Base-by-base conservation (phyloP, 768 basidiomycete species). In the Pisolithus microcarpus region DNA sequence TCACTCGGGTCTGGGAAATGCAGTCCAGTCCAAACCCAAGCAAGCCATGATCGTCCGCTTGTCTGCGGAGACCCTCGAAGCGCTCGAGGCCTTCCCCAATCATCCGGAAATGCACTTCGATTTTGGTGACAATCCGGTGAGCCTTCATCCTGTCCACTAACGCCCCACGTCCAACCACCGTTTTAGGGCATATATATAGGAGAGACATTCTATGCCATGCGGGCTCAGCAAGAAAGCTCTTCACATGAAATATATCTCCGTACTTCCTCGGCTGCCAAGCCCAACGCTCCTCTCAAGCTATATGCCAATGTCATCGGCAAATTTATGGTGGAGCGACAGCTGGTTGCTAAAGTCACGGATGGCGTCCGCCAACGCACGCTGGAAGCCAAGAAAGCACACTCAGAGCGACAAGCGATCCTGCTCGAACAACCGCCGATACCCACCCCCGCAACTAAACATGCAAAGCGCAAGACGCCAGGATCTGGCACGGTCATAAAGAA, bases 231-330 rank as follows among this genome's bases (percentile, higher is more conserved):
- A 50, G 87, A 87, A 64, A 73, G 71, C 53, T 62, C 72, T 1
- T 71, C 75, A 7, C 85, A 88, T 57, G 88, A 91, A 54, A 74
- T 91, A 28, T 91, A 87, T 65, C 75, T 89, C 19, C 78, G 85
- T 15, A 70, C 79, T 11, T 72, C 82, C 36, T 76, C 77, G 15
- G 72, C 76, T 7, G 68, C 75, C 21, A 83, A 80, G 63, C 80
- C 77, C 45, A 78, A 72, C 55, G 77, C 79, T 0, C 81, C 85
- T 1, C 76, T 90, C 57, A 87, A 85, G 63, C 77, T 85, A 18
- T 78, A 83, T 57, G 87, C 85, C 54, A 82, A 80, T 57, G 79
- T 91, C 40, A 72, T 78, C n/a, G 85, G 85, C 36, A 87, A 84
- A 65, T 79, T 86, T 61, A 73, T 70, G 34, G 80, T 89, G 47